Base-by-base conservation (phyloP, 2,329 filamentous ascomycete species). In the Simplicillium aogashimaense region DNA sequence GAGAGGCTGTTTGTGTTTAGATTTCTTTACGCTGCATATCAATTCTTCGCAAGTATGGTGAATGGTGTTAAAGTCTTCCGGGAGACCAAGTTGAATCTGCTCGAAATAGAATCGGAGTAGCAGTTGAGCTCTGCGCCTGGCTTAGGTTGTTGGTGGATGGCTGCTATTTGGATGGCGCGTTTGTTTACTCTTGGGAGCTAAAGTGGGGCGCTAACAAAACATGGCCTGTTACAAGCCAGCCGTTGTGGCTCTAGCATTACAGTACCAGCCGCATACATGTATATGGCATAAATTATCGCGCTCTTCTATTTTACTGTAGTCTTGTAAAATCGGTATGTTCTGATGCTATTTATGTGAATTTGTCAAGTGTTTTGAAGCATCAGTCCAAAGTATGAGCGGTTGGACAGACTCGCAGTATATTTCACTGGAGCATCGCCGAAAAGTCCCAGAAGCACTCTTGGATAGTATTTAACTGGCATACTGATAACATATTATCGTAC, bases 161-260 rank as follows among this genome's bases (percentile, higher is more conserved):
- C 16, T 18, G 11, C 36, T 13, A 29, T 34, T 31, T 39, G 29
- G 39, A 38, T 31, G 46, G 36, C 51, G 51, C 51, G 54, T 58
- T 58, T 58, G 55, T 57, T 58, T 58, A 58, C 54, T 52, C 53
- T 47, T 40, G 40, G 39, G 17, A 5, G 20, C 20, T 9, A 30
- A 18, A 36, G 45, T 47, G 45, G 45, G 45, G 43, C 35, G 39
- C 39, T 18, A 35, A 10, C 17, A 35, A 14, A 35, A 18, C 33
- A 15, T 9, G 18, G 10, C 33, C 15, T 35, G 15, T 35, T 8
- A 35, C 33, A 9, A 17, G 33, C 14, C 11, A 13, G 13, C 15
- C 13, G 15, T 14, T 15, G 14, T 31, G 13, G 14, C 13, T 12
- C 13, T 25, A 17, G 5, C 12, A 29, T 39, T 25, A 25, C 20